Conservation (phyloP, 176 grass and related monocot species). For the Pontederia paniculata region DNA sequence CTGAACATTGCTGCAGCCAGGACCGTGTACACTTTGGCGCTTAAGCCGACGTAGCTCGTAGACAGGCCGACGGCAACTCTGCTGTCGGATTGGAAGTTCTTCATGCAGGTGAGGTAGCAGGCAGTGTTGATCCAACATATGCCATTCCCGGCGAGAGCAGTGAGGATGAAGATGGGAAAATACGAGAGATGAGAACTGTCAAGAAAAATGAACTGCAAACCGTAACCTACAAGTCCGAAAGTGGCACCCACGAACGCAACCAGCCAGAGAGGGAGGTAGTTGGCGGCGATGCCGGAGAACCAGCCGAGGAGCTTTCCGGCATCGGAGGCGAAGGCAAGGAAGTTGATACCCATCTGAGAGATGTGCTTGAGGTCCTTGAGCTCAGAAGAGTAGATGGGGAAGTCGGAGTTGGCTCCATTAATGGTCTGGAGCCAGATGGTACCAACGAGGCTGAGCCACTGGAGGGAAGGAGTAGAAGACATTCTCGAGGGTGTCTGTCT, state of each 20-base stretch:
- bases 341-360: slow-evolving; percentile 24
- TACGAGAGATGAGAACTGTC: slow-evolving; percentile 32
- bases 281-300: slow-evolving; percentile 12
- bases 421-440: slow-evolving; percentile 27
- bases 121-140: slow-evolving; percentile 99
- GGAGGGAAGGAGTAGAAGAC: not conserved
- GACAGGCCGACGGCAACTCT: slow-evolving; percentile 62
- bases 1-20: slow-evolving; percentile 28
- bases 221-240: slow-evolving; percentile 64
- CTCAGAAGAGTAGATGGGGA: slow-evolving; percentile 19
- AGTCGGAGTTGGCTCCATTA: slow-evolving; percentile 16
- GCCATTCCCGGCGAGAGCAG: slow-evolving; percentile 75
- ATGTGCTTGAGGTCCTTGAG: slow-evolving; percentile 17
- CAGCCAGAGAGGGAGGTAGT: slow-evolving; percentile 63
- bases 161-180: slow-evolving; percentile 67
- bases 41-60: slow-evolving; percentile 80
- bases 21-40: slow-evolving; percentile 74
- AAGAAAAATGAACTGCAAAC: slow-evolving; percentile 72
- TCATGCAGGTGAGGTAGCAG: slow-evolving; percentile 81
- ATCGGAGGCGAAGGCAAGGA: slow-evolving; percentile 24
- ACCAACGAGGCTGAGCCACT: slow-evolving; percentile 19
- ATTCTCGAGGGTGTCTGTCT: too few species aligned
- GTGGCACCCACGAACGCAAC: slow-evolving; percentile 51
- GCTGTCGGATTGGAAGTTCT: slow-evolving; percentile 62
- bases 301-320: slow-evolving; percentile 25